Conservation (phyloP, 1,284 basidiomycete genomes). For the Cryptococcus sp. region DNA sequence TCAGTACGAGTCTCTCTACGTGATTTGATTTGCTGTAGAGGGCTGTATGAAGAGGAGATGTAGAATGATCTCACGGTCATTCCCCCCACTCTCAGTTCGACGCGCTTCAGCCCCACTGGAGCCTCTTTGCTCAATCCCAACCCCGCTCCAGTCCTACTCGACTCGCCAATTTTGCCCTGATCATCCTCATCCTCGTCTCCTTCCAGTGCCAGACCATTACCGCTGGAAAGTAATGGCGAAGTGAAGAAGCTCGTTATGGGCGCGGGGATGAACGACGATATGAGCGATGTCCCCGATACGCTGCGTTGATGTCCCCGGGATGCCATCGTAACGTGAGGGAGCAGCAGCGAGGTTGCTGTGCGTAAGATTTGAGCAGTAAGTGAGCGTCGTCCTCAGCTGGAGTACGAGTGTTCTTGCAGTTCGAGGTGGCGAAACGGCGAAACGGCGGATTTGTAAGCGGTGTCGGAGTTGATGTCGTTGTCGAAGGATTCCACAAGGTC, state of each 20-base stretch:
- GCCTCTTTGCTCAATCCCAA: constrained; percentile 15
- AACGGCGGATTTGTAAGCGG: too few species aligned
- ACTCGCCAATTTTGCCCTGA: constrained; percentile 18
- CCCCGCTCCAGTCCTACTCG: constrained; percentile 8
- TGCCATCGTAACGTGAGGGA: too few species aligned
- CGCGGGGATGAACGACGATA: constrained; percentile 7
- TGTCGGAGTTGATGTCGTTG: too few species aligned
- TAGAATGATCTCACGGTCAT: constrained; percentile 48
- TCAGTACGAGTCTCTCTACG: constrained; percentile 6
- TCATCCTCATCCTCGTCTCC: constrained; percentile 16
- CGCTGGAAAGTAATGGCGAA: constrained; percentile 14
- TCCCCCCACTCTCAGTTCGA: constrained; percentile 52
- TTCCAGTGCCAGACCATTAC: neutral
- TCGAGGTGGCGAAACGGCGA: too few species aligned
- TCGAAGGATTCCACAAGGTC: too few species aligned
- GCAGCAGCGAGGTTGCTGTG: too few species aligned
- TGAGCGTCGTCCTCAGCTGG: too few species aligned
- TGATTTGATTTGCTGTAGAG: neutral
- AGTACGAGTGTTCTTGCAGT: too few species aligned
- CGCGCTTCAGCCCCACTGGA: constrained; percentile 27
- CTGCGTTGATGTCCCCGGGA: too few species aligned
- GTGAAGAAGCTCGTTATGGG: constrained; percentile 26
- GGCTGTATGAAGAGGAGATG: neutral
- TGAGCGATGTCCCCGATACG: too few species aligned
- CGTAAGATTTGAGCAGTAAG: too few species aligned